Evolutionary conservation across 108 stramenopile genomes (phyloP), one percentile per base, ranked within the genome.

Genomic region (Chaetoceros tenuissimus): DNA sequence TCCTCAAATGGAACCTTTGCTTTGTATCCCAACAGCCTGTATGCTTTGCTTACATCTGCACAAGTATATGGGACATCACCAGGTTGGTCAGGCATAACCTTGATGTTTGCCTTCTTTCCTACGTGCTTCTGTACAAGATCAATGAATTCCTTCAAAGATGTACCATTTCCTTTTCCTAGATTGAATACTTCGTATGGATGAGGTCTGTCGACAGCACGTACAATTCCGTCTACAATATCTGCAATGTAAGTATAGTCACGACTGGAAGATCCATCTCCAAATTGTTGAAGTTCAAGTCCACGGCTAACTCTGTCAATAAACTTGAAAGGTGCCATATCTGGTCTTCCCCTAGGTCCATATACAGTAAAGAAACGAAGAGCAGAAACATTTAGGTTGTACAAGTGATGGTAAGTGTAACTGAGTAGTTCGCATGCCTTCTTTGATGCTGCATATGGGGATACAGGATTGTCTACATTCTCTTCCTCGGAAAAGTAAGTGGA

Each of bases 291-390:
- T 28, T 71, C 61, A 31, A 63, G 19, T 23, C 86, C 92, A 8
- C 73, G 63, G 49, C 40, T 57, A 24, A 87, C 60, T 16, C 79
- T 60, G 63, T 89, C 77, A 31, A 91, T 76, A 48, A 91, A 91
- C 62, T 83, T 84, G 76, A 69, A 84, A 3, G 92, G 87, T 0
- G 92, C 93, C 88, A 94, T 94, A 62, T 94, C 93, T n/a, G 93
- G 89, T 44, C 93, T 61, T 20, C 90, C 90, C 16, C 86, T 71
- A 18, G 87, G 87, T 10, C 76, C 76, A 48, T 84, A 94, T 2
- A 92, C 95, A n/a, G 97, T 96, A 64, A 97, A 97, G 78, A 97
- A 96, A 57, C 95, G 85, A 10, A 97, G 69, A 3, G 77, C 93
- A 27, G 94, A 73, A 3, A 87, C 60, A 46, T 92, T 85, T 26